Evolutionary conservation across 2,329 filamentous ascomycete species (phyloP).

Genomic region (Aureobasidium uvarum): DNA sequence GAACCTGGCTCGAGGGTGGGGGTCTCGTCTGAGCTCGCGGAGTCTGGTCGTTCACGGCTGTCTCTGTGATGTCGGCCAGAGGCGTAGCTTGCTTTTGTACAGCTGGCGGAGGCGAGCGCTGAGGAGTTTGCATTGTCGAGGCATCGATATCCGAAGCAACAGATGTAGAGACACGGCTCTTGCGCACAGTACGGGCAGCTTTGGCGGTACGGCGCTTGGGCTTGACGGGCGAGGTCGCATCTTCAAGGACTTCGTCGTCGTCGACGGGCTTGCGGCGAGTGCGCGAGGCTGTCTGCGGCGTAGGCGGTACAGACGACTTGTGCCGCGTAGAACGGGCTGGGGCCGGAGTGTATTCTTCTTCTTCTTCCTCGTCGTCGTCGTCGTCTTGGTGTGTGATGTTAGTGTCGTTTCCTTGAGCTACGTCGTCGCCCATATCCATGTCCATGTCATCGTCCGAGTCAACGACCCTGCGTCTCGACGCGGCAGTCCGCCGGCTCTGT

Average conservation of each 20-base stretch:
- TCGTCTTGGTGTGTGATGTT: conserved; percentile 56
- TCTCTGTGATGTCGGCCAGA: conserved; percentile 70
- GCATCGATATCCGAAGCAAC: conserved; percentile 32
- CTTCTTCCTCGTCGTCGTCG: conserved; percentile 63
- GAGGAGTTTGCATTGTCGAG: conserved; percentile 50
- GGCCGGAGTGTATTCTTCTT: conserved; percentile 76
- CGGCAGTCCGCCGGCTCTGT: conserved; percentile 58
- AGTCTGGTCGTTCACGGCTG: conserved; percentile 61
- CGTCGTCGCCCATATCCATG: conserved; percentile 43
- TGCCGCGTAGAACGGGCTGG: conserved; percentile 59
- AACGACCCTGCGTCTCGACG: conserved; percentile 70
- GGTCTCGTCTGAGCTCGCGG: conserved; percentile 38
- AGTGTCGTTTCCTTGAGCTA: conserved; percentile 57
- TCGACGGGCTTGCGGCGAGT: conserved; percentile 49
- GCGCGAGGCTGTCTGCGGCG: conserved; percentile 45
- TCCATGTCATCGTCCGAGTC: conserved; percentile 66
- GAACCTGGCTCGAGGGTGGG: conserved; percentile 47
- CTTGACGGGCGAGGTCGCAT: conserved; percentile 57
- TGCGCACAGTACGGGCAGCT: conserved; percentile 51
- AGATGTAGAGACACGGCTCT: conserved; percentile 37
- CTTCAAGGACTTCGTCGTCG: conserved; percentile 52
- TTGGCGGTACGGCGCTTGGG: conserved; percentile 62
- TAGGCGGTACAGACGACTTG: conserved; percentile 50
- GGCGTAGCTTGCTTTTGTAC: conserved; percentile 54
- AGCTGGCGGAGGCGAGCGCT: conserved; percentile 44